phyloP scores from a whole-genome alignment of 176 grass and related monocot species.

The Avena eriantha region DNA sequence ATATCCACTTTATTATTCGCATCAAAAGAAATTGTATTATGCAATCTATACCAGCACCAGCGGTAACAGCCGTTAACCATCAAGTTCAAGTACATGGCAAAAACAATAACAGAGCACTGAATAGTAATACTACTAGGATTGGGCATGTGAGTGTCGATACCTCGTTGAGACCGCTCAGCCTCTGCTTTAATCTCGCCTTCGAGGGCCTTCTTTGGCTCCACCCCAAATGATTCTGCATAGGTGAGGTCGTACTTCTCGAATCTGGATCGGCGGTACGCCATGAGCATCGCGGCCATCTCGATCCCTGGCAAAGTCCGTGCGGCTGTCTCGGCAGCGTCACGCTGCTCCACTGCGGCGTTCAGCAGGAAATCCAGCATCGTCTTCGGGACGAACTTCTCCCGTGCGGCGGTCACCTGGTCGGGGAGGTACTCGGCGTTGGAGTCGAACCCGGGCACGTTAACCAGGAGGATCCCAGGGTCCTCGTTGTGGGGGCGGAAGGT shows the following conservation, averaged over 20 bases:
- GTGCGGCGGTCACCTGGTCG: constrained; percentile 54
- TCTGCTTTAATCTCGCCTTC: constrained; percentile 27
- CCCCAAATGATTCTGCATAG: constrained; percentile 85
- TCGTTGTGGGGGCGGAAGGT: constrained; percentile 51
- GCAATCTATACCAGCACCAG: constrained; percentile 12
- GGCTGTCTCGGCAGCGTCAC: constrained; percentile 28
- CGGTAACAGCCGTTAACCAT: neutral
- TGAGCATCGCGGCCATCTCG: constrained; percentile 57
- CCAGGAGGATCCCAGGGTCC: constrained; percentile 56
- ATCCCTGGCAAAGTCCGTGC: constrained; percentile 36
- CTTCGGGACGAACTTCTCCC: constrained; percentile 55
- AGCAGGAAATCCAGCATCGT: constrained; percentile 46
- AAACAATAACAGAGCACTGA: constrained; percentile 3
- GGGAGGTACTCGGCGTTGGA: constrained; percentile 73
- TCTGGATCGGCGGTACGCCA: constrained; percentile 59
- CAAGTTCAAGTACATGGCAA: constrained; percentile 42
- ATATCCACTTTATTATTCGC: neutral
- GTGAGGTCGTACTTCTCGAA: constrained; percentile 69
- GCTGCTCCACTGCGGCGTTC: constrained; percentile 50
- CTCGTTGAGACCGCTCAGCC: constrained; percentile 68
- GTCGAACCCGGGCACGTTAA: constrained; percentile 81
- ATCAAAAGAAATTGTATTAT: constrained; percentile 3
- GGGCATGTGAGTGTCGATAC: constrained; percentile 70
- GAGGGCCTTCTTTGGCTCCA: constrained; percentile 44
- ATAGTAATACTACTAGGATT: constrained; percentile 17